Percentiles rank a stretch among this genome's conserved stretches.
phyloP scores from a whole-genome alignment of 208 protist genomes.

The Trichomonas tenax region DNA sequence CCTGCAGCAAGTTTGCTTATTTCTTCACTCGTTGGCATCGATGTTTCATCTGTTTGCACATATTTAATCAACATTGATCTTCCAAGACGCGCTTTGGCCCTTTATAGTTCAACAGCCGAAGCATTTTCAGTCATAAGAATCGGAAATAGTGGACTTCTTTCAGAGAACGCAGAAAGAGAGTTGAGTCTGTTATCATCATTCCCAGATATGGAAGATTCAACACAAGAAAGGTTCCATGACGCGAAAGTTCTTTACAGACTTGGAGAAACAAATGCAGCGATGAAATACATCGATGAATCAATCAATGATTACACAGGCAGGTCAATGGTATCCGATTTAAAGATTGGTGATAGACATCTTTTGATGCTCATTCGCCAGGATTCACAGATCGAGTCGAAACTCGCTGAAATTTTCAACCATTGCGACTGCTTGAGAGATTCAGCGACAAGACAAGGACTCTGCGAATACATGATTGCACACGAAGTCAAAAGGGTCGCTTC shows the following conservation, averaged over 20 bases:
- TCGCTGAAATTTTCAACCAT: background rate
- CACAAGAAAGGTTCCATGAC: background rate
- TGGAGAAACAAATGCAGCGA: background rate
- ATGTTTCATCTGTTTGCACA: no score
- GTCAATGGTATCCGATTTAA: background rate
- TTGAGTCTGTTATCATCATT: background rate
- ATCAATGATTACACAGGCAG: background rate
- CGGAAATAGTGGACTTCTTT: background rate
- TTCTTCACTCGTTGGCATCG: no score
- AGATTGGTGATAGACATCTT: background rate
- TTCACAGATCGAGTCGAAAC: background rate
- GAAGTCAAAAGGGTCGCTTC: background rate
- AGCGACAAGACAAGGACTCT: background rate
- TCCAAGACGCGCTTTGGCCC: no score
- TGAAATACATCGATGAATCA: background rate
- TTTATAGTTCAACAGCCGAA: no score
- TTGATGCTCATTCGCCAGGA: background rate
- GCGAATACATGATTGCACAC: background rate
- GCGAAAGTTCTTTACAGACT: background rate
- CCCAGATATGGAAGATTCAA: background rate
- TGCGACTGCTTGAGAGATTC: background rate
- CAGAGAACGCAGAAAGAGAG: background rate
- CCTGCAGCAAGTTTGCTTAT: no score
- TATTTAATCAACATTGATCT: no score
- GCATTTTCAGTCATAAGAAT: no score